Percentiles rank a stretch among this genome's conserved stretches.
phyloP scores from a whole-genome alignment of 2,329 filamentous ascomycete species.

The Fusarium musae region DNA sequence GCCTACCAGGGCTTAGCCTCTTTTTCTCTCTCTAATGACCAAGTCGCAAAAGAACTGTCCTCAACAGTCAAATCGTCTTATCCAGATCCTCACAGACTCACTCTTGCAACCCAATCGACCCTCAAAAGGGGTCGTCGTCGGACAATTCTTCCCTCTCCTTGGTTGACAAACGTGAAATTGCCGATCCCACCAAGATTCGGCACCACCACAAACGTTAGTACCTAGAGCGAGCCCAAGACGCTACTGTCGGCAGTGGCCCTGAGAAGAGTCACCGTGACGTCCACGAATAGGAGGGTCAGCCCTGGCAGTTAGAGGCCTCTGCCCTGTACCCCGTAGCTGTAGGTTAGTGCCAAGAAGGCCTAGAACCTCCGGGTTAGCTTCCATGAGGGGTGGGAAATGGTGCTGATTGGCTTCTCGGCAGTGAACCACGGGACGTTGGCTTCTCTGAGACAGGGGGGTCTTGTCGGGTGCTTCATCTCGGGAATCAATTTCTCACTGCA shows the following conservation, averaged over 20 bases:
- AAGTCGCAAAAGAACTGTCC: constrained; percentile 6
- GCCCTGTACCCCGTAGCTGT: not conserved
- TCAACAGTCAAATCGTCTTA: not conserved
- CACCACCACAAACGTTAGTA: not conserved
- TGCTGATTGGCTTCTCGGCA: constrained; percentile 31
- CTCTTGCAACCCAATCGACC: constrained; percentile 22
- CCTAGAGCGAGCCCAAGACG: not conserved
- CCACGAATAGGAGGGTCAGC: constrained; percentile 21
- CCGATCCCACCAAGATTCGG: constrained; percentile 25
- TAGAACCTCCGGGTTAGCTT: constrained; percentile 26
- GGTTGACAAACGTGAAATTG: not conserved
- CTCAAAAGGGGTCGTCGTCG: constrained; percentile 11
- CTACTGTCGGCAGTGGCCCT: constrained; percentile 35
- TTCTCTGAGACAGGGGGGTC: constrained; percentile 18
- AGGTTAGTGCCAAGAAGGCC: constrained; percentile 31
- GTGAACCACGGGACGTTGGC: constrained; percentile 6
- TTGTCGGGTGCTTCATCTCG: constrained; percentile 3
- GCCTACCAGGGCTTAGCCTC: constrained; percentile 7
- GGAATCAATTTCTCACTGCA: not conserved
- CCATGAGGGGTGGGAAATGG: not conserved
- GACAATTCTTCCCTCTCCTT: constrained; percentile 1
- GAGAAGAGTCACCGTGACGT: not conserved
- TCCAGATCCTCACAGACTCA: constrained; percentile 5
- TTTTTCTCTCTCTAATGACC: not conserved
- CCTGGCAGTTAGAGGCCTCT: not conserved